Conservation (phyloP, 306 rosid species). For the Sindora glabra region DNA sequence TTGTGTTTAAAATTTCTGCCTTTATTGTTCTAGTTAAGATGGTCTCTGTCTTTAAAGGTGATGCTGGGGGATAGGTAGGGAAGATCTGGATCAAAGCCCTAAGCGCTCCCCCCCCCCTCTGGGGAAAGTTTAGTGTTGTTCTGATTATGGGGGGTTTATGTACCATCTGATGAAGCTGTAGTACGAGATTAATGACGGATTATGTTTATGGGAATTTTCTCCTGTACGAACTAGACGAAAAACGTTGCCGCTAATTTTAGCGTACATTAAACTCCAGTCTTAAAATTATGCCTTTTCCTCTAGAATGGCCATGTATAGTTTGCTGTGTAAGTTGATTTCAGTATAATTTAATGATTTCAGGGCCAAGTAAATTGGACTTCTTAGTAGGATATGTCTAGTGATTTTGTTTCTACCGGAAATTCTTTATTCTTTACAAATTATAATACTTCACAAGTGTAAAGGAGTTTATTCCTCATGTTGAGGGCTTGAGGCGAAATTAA, state of each 20-base stretch:
- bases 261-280: not conserved
- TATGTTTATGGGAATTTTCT: not conserved
- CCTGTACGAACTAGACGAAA: not conserved
- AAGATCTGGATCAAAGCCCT: conserved; percentile 23
- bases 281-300: not conserved
- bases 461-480: too few species aligned
- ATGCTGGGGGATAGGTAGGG: not conserved
- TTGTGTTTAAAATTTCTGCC: not conserved
- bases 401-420: not conserved
- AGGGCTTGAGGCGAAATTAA: too few species aligned
- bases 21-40: not conserved
- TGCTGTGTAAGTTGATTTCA: not conserved
- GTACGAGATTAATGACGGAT: not conserved
- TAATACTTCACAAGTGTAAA: too few species aligned
- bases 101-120: not conserved
- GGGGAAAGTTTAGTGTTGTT: not conserved
- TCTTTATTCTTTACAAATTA: too few species aligned
- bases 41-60: not conserved
- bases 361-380: too few species aligned
- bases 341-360: too few species aligned
- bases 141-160: conserved; percentile 3
- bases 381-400: not conserved
- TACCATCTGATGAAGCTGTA: not conserved
- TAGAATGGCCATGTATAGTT: not conserved
- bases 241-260: not conserved